Conservation (phyloP, 2,329 filamentous ascomycete genomes). For the Hypoxylon rubiginosum region DNA sequence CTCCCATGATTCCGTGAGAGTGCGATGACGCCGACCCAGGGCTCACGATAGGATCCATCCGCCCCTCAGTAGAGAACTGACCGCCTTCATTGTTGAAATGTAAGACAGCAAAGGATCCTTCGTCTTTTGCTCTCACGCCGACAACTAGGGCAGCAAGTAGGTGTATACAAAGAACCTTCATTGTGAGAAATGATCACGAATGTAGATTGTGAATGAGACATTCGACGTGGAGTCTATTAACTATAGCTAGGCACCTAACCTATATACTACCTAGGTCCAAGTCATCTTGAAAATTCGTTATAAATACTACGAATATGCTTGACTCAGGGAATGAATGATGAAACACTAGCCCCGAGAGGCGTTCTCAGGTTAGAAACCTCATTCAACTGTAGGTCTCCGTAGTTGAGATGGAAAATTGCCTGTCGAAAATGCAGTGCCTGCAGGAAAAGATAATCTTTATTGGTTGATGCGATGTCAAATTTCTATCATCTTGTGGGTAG, state of each 20-base stretch:
- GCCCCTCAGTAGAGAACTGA: constrained; percentile 69
- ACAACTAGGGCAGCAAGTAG: constrained; percentile 26
- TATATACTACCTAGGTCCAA: constrained; percentile 16
- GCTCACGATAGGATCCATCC: constrained; percentile 75
- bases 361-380: constrained; percentile 6
- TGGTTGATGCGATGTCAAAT: constrained; percentile 5
- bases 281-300: background rate
- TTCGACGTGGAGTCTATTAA: background rate
- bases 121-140: constrained; percentile 21
- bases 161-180: constrained; percentile 30
- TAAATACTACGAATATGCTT: background rate
- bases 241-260: background rate
- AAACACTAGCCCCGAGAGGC: constrained; percentile 23
- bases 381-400: constrained; percentile 6
- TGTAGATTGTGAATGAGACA: background rate
- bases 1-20: constrained; percentile 77
- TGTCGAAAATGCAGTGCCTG: background rate
- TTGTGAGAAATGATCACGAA: constrained; percentile 18
- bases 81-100: constrained; percentile 72
- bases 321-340: background rate
- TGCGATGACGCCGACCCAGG: constrained; percentile 71
- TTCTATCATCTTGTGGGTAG: background rate
- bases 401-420: background rate
- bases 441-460: background rate
- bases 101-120: constrained; percentile 73